A percentile compares a stretch with the other conserved stretches of the same genome.
These are phyloP conservation scores for Rhypophila decipiens DNA, from an alignment of 495 filamentous ascomycete genomes.

Conservation along the genomic window DNA sequence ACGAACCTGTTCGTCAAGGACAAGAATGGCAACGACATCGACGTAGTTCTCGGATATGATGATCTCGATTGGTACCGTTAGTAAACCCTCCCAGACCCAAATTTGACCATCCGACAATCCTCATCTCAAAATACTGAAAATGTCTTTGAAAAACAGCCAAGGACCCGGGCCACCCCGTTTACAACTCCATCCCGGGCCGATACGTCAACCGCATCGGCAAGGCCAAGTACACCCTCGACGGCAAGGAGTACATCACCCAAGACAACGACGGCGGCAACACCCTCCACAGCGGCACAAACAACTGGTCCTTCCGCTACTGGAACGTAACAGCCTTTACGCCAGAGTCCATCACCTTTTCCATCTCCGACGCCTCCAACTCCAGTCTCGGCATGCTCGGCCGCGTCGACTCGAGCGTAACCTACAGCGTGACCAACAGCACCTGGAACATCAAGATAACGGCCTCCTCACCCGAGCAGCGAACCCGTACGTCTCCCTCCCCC, in stretches of 20 bases:
- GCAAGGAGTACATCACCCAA: conserved; percentile 41
- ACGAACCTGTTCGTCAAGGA: conserved; percentile 54
- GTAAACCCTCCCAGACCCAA: conserved; percentile 1
- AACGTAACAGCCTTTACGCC: conserved; percentile 49
- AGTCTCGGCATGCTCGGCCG: conserved; percentile 67
- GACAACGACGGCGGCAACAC: conserved; percentile 53
- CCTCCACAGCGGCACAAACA: conserved; percentile 54
- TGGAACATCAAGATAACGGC: conserved; percentile 52
- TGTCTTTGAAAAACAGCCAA: conserved; percentile 25
- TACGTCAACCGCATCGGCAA: conserved; percentile 54
- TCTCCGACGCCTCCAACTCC: conserved; percentile 59
- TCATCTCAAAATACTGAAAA: background rate
- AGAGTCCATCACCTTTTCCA: conserved; percentile 72
- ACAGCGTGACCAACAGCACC: conserved; percentile 46
- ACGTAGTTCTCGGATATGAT: conserved; percentile 50
- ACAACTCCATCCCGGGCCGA: conserved; percentile 46
- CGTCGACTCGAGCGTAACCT: conserved; percentile 67
- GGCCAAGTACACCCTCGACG: conserved; percentile 46
- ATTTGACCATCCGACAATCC: background rate
- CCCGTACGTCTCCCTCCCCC: conserved; percentile 33
- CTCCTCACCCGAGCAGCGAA: conserved; percentile 40
- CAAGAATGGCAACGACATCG: conserved; percentile 47
- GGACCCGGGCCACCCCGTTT: conserved; percentile 44
- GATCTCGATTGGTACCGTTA: conserved; percentile 44
- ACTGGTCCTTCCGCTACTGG: conserved; percentile 51